Evolutionary conservation across 805 yeast species (phyloP).

Genomic region (Candida sithepensis): DNA sequence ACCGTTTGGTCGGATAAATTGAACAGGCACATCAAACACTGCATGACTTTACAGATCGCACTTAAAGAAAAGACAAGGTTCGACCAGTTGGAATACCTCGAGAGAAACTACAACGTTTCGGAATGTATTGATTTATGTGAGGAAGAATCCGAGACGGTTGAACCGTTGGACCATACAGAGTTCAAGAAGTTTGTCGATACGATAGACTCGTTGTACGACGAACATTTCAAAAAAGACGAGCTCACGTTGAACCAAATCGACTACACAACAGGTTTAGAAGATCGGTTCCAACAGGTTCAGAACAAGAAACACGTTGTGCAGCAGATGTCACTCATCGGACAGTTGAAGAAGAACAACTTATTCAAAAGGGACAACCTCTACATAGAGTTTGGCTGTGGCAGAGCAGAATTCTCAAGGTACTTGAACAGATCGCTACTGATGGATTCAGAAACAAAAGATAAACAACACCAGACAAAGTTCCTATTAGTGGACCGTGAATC

Average conservation of each 20-base stretch:
- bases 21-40: slow-evolving; percentile 53
- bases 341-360: slow-evolving; percentile 42
- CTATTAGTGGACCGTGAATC: slow-evolving; percentile 74
- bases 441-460: slow-evolving; percentile 5
- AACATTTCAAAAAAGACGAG: slow-evolving; percentile 2
- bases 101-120: slow-evolving; percentile 41
- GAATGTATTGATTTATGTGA: slow-evolving; percentile 9
- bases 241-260: slow-evolving; percentile 19
- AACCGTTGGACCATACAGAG: slow-evolving; percentile 18
- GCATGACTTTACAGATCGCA: slow-evolving; percentile 42
- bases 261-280: slow-evolving; percentile 32
- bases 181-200: slow-evolving; percentile 20
- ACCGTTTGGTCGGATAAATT: slow-evolving; percentile 62
- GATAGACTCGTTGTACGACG: slow-evolving; percentile 9
- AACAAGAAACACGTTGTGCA: slow-evolving; percentile 77
- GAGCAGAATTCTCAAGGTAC: slow-evolving; percentile 77
- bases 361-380: slow-evolving; percentile 37
- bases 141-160: slow-evolving; percentile 2
- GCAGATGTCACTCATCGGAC: slow-evolving; percentile 76
- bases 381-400: slow-evolving; percentile 88
- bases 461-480: slow-evolving; percentile 27
- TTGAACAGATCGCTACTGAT: slow-evolving; percentile 35
- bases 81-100: slow-evolving; percentile 40
- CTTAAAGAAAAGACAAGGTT: slow-evolving; percentile 34
- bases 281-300: slow-evolving; percentile 45